Percentiles rank a stretch among this genome's conserved stretches.
Evolutionary conservation across 208 protist genomes (phyloP).

Genomic region (Naegleria fowleri): DNA sequence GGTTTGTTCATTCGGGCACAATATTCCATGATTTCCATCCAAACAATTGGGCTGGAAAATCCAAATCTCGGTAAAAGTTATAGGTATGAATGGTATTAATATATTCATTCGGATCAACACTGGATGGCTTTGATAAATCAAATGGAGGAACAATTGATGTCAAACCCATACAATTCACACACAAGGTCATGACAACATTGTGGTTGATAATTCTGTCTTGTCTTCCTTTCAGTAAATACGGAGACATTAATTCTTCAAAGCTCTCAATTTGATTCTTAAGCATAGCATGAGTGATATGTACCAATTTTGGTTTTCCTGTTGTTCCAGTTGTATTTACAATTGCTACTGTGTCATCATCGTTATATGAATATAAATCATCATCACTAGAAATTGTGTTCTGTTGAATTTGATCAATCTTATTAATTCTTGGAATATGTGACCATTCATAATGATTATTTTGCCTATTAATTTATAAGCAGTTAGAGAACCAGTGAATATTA

Average conservation of each 20-base stretch:
- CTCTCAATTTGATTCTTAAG: slow-evolving; percentile 8
- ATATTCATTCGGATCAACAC: not conserved
- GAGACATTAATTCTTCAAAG: not conserved
- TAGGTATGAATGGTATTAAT: not conserved
- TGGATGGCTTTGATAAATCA: not conserved
- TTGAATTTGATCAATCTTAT: not conserved
- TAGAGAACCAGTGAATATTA: not conserved
- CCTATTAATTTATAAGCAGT: not conserved
- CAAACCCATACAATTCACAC: slow-evolving; percentile 9
- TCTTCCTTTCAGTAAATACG: not conserved
- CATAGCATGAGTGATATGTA: slow-evolving; percentile 8
- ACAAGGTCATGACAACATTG: slow-evolving; percentile 4
- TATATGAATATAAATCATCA: not conserved
- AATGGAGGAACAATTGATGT: slow-evolving; percentile 6
- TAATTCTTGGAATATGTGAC: not conserved
- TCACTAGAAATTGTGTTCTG: not conserved
- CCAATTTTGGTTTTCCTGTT: not conserved
- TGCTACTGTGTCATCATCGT: not conserved
- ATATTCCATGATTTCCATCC: not conserved
- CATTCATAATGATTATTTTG: not conserved
- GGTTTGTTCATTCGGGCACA: not conserved
- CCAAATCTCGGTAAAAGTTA: not conserved
- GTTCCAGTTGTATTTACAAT: slow-evolving; percentile 13
- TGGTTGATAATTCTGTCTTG: not conserved
- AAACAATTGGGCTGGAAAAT: slow-evolving; percentile 11